Percentiles rank a stretch among this genome's conserved stretches.
Evolutionary conservation across 805 yeast genomes (phyloP).

Genomic region (Suhomyces tanzawaensis): DNA sequence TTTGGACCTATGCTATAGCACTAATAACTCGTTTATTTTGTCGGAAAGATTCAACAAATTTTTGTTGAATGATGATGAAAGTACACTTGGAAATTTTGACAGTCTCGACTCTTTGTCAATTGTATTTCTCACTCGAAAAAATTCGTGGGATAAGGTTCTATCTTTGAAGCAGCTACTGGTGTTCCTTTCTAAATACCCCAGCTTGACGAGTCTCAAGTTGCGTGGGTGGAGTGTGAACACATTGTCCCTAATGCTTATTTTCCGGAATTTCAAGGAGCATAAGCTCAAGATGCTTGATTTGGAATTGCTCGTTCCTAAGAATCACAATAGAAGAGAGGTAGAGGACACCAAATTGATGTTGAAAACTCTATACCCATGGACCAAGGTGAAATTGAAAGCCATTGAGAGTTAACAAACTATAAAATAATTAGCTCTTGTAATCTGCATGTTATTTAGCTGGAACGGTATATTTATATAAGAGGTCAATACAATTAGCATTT

Average conservation of each 20-base stretch:
- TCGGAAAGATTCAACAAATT: slow-evolving; percentile 38
- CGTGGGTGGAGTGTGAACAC: slow-evolving; percentile 24
- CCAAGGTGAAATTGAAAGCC: neutral
- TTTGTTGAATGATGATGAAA: slow-evolving; percentile 10
- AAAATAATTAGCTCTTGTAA: too few relatives aligned
- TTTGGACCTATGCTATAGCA: slow-evolving; percentile 25
- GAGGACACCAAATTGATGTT: neutral
- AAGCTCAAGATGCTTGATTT: slow-evolving; percentile 10
- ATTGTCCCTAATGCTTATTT: neutral
- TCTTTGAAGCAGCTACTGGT: slow-evolving; percentile 2
- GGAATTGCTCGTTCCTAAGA: slow-evolving; percentile 3
- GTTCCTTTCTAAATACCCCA: slow-evolving; percentile 11
- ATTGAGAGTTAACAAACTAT: too few relatives aligned
- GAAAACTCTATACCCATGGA: neutral
- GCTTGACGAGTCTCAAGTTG: slow-evolving; percentile 14
- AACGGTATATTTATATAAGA: too few relatives aligned
- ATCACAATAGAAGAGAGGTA: neutral
- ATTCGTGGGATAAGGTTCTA: slow-evolving; percentile 3
- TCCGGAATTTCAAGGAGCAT: slow-evolving; percentile 4
- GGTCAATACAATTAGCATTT: too few relatives aligned
- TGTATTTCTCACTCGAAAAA: slow-evolving; percentile 1
- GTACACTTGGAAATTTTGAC: neutral
- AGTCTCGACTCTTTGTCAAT: slow-evolving; percentile 6
- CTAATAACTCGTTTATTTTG: slow-evolving; percentile 31
- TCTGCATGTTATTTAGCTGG: too few relatives aligned